phyloP scores from a whole-genome alignment of 768 basidiomycete genomes.

The Daedaleopsis sinensis region DNA sequence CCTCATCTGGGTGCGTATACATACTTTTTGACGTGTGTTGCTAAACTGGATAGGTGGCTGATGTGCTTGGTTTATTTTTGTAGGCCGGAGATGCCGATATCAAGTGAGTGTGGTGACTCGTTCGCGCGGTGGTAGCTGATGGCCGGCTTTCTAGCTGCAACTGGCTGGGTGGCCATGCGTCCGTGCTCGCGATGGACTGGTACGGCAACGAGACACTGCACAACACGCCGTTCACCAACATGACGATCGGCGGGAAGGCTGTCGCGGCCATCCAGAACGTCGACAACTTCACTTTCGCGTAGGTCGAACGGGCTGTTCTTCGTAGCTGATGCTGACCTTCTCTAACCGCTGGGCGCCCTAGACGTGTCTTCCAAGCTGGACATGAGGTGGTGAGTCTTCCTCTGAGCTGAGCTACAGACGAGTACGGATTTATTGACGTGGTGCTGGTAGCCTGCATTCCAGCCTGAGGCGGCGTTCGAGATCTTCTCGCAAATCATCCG shows the following conservation, averaged over 20 bases:
- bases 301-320: conserved; percentile 30
- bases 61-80: conserved; percentile 13
- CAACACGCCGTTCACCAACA: conserved; percentile 49
- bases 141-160: conserved; percentile 32
- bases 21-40: background rate
- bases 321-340: background rate
- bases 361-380: conserved; percentile 58
- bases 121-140: background rate
- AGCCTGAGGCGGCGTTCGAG: background rate
- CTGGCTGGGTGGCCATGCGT: conserved; percentile 42
- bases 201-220: conserved; percentile 45
- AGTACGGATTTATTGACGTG: background rate
- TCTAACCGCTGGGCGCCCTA: conserved; percentile 25
- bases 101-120: conserved; percentile 26
- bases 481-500: conserved; percentile 58
- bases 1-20: conserved; percentile 40
- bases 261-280: conserved; percentile 67
- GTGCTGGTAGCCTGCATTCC: background rate
- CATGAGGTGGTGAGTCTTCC: conserved; percentile 61
- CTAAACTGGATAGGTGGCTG: too few relatives aligned
- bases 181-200: conserved; percentile 49
- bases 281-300: conserved; percentile 71
- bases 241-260: conserved; percentile 54
- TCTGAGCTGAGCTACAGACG: too few relatives aligned
- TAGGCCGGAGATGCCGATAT: conserved; percentile 47